Conservation (phyloP, 179 eudicot genomes). For the Spergularia azorica region DNA sequence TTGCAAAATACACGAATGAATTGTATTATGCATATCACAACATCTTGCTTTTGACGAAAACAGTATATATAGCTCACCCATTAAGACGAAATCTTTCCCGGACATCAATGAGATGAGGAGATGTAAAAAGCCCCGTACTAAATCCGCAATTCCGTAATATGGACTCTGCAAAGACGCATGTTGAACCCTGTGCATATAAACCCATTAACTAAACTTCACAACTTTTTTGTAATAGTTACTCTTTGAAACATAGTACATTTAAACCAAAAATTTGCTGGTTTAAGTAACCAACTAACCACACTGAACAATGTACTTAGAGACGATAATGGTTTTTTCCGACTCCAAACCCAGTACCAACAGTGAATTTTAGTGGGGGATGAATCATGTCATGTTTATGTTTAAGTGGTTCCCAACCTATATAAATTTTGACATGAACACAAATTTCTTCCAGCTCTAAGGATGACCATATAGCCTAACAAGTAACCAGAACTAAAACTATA, state of each 20-base stretch:
- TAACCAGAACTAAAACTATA: neutral
- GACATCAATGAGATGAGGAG: slow-evolving; percentile 98
- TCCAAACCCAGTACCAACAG: neutral
- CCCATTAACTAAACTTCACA: neutral
- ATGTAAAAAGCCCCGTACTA: slow-evolving; percentile 94
- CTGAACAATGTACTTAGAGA: neutral
- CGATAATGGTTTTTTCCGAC: neutral
- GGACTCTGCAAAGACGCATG: slow-evolving; percentile 87
- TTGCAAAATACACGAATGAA: neutral
- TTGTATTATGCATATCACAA: neutral
- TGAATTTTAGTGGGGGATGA: neutral
- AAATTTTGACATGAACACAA: no score
- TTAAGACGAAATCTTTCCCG: slow-evolving; percentile 94
- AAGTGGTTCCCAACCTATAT: no score
- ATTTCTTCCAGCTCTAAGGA: neutral
- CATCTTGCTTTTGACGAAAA: neutral
- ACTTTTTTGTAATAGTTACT: neutral
- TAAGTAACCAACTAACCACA: neutral
- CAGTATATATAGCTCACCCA: slow-evolving; percentile 52
- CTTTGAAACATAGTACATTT: neutral
- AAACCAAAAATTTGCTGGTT: neutral
- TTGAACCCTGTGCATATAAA: slow-evolving; percentile 67
- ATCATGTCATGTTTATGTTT: no score
- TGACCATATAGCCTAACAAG: neutral
- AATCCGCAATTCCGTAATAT: slow-evolving; percentile 92